phyloP scores from a whole-genome alignment of 106 monocot genomes.

The Apostasia shenzhenica region DNA sequence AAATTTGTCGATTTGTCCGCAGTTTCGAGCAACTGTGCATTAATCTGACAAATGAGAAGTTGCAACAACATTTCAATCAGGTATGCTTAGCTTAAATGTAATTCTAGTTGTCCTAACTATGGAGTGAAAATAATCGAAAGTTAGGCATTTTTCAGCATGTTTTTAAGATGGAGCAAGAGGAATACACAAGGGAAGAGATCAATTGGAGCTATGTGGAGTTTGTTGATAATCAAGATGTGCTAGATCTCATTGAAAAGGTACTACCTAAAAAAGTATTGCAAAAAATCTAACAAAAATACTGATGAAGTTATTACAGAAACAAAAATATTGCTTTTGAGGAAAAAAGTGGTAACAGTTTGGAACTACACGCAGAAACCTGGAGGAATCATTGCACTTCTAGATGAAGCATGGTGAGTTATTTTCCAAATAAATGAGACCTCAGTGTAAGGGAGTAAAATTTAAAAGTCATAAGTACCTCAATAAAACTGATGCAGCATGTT shows the following conservation, averaged over 20 bases:
- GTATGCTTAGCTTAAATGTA: slow-evolving; percentile 20
- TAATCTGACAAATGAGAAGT: slow-evolving; percentile 89
- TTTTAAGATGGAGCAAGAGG: slow-evolving; percentile 99
- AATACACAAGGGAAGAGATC: slow-evolving; percentile 91
- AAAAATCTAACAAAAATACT: no score
- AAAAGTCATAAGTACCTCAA: slow-evolving; percentile 1
- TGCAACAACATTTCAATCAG: slow-evolving; percentile 98
- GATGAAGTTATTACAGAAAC: not conserved
- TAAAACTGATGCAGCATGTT: slow-evolving; percentile 72
- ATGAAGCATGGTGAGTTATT: slow-evolving; percentile 81
- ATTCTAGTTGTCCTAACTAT: not conserved
- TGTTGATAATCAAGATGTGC: slow-evolving; percentile 94
- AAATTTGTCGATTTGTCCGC: slow-evolving; percentile 10
- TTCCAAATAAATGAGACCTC: not conserved
- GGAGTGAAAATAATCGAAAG: not conserved
- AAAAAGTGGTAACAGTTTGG: slow-evolving; percentile 8
- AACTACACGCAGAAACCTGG: slow-evolving; percentile 73
- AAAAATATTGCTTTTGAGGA: not conserved
- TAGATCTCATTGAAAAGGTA: slow-evolving; percentile 98
- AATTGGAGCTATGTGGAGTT: slow-evolving; percentile 98
- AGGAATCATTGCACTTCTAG: slow-evolving; percentile 96
- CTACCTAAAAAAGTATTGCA: not conserved
- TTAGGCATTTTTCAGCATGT: slow-evolving; percentile 53
- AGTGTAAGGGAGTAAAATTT: not conserved
- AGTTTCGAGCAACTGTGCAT: slow-evolving; percentile 96